Percentiles rank a stretch among this genome's conserved stretches.
Conservation (phyloP, 352 stramenopile genomes). For the Pythium sukuiense region DNA sequence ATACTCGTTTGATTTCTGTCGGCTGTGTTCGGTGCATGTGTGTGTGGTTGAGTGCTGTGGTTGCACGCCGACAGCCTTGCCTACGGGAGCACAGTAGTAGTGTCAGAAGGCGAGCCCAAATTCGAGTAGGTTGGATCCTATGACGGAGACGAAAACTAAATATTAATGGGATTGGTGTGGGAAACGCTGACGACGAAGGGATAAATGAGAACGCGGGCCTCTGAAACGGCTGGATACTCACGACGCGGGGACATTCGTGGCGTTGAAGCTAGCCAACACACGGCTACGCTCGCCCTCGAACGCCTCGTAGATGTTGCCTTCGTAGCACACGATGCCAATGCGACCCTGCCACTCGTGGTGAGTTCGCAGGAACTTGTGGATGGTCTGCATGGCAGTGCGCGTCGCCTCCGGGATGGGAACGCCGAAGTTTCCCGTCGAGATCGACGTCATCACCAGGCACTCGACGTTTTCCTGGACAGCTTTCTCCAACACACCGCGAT, state of each 20-base stretch:
- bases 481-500: constrained; percentile 39
- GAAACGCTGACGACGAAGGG: not conserved
- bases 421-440: constrained; percentile 65
- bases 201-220: not conserved
- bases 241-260: not conserved
- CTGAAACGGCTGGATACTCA: not conserved
- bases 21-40: too few species aligned
- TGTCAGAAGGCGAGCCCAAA: too few species aligned
- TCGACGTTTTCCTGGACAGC: constrained; percentile 40
- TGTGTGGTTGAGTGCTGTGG: too few species aligned
- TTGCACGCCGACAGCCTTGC: too few species aligned
- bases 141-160: not conserved
- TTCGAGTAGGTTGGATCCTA: too few species aligned
- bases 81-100: too few species aligned
- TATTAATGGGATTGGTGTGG: not conserved
- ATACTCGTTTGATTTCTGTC: too few species aligned
- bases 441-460: constrained; percentile 62
- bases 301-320: constrained; percentile 19
- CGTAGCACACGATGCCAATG: constrained; percentile 26
- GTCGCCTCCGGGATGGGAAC: constrained; percentile 29
- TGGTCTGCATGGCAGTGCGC: constrained; percentile 24
- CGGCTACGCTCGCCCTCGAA: constrained; percentile 14
- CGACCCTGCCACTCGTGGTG: constrained; percentile 20
- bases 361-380: constrained; percentile 22
- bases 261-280: constrained; percentile 15